These are phyloP conservation scores for Kwoniella bestiolae DNA, from an alignment of 768 basidiomycete genomes.

Conservation along the genomic window DNA sequence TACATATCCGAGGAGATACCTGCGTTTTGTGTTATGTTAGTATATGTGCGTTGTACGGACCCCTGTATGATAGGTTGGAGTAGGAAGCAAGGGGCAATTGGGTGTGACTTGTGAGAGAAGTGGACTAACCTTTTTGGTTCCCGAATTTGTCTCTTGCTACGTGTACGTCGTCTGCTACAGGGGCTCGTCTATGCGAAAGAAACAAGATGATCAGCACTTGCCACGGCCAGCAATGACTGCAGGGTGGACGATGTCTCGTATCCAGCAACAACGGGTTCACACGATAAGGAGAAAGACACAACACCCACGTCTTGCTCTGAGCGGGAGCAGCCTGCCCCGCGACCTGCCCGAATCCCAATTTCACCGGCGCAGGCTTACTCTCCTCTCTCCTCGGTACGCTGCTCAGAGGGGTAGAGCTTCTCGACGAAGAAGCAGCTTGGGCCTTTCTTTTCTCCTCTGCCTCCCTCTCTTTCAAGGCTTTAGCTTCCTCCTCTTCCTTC, in stretches of 20 bases:
- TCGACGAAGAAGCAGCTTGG: slow-evolving; percentile 52
- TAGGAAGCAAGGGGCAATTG: not conserved
- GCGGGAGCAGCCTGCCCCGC: slow-evolving; percentile 42
- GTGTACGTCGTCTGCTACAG: slow-evolving; percentile 46
- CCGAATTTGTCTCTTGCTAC: slow-evolving; percentile 87
- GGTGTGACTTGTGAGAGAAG: not conserved
- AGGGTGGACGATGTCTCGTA: too few relatives aligned
- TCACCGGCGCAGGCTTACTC: slow-evolving; percentile 45
- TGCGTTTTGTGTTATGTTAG: too few relatives aligned
- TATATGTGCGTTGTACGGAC: too few relatives aligned
- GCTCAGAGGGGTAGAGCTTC: slow-evolving; percentile 38
- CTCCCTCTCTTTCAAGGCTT: slow-evolving; percentile 64
- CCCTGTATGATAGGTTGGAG: not conserved
- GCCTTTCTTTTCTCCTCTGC: slow-evolving; percentile 56
- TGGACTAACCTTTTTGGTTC: slow-evolving; percentile 68
- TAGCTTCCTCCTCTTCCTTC: slow-evolving; percentile 79
- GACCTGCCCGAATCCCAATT: slow-evolving; percentile 53
- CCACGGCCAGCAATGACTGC: too few relatives aligned
- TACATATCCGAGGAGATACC: slow-evolving; percentile 98
- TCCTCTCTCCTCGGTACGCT: slow-evolving; percentile 30
- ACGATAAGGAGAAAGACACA: too few relatives aligned
- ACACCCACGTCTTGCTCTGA: slow-evolving; percentile 58
- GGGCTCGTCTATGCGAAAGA: slow-evolving; percentile 31
- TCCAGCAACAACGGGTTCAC: too few relatives aligned
- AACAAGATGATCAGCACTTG: not conserved